Evolutionary conservation across 2,329 filamentous ascomycete genomes (phyloP), one percentile per base, ranked within the genome.

Genomic region (Xylaria sp.): DNA sequence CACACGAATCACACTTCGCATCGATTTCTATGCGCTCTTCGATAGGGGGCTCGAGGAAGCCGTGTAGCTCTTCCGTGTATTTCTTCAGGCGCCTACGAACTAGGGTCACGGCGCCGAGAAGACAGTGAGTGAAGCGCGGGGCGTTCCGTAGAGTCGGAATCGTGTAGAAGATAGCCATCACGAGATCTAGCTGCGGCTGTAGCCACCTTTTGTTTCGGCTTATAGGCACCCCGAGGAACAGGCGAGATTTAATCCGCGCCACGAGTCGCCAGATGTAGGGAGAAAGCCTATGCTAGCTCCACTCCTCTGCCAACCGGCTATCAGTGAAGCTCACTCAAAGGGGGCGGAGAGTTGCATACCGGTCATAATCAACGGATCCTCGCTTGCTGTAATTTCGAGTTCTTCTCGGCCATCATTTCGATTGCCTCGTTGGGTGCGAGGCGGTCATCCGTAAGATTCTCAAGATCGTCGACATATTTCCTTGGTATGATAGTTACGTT

Each of bases 391-490:
- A 7, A 58, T 57, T 32, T 56, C 36, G 47, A 64, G 61, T 21
- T 64, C 61, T 51, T 64, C 53, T 24, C 58, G 24, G 39, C 56
- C 59, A 11, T 57, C n/a, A n/a, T n/a, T n/a, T n/a, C n/a, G n/a
- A 39, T 64, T 21, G 54, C 61, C 45, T 58, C 61, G 34, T 45
- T 64, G 21, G 61, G 32, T 21, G 54, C 53, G 8, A 58, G 61
- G 14, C 54, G 61, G 30, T 51, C 53, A 17, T 64, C 42, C 21
- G 42, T 48, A 9, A 64, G 51, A 45, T 59, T 64, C 14, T 45
- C 45, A 45, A 64, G 54, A 36, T 64, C 62, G 21, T 59, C 45
- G 45, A 64, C 54, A 64, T 64, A 64, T 59, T 59, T 64, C 32
- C 54, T 64, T 9, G 62, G 45, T 34, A 59, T 64, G 7, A 64